phyloP scores from a whole-genome alignment of 345 rosid species.

The Camelina neglecta region DNA sequence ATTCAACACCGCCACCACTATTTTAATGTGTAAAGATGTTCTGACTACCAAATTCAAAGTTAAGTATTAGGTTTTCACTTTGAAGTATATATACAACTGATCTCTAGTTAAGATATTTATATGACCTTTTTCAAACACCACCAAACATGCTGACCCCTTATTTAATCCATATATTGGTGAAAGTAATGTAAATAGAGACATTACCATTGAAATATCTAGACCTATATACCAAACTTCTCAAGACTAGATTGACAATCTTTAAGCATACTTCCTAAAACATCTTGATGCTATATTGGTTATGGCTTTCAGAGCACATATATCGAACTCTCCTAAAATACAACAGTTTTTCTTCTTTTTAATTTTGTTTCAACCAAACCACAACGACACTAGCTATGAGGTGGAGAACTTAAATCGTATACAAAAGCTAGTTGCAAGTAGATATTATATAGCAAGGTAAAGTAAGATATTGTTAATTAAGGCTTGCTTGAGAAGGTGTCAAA shows the following conservation, averaged over 20 bases:
- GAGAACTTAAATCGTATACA: constrained; percentile 7
- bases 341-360: too few species aligned
- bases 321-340: neutral
- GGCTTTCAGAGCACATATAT: neutral
- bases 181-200: neutral
- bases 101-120: neutral
- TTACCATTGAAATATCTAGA: constrained; percentile 22
- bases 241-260: constrained; percentile 15
- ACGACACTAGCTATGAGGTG: too few species aligned
- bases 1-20: neutral
- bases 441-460: constrained; percentile 3
- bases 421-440: constrained; percentile 5
- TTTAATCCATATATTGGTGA: constrained; percentile 12
- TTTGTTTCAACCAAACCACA: neutral
- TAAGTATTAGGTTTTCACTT: constrained; percentile 18
- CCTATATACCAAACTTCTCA: neutral
- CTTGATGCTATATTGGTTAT: neutral
- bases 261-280: neutral
- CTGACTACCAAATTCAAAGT: constrained; percentile 2
- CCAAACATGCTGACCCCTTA: constrained; percentile 1
- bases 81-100: neutral
- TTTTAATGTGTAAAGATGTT: constrained; percentile 9
- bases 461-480: neutral
- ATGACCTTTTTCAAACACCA: constrained; percentile 11
- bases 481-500: constrained; percentile 39